Evolutionary conservation across 805 yeast genomes (phyloP).

Genomic region (Dipodascopsis uninucleata): DNA sequence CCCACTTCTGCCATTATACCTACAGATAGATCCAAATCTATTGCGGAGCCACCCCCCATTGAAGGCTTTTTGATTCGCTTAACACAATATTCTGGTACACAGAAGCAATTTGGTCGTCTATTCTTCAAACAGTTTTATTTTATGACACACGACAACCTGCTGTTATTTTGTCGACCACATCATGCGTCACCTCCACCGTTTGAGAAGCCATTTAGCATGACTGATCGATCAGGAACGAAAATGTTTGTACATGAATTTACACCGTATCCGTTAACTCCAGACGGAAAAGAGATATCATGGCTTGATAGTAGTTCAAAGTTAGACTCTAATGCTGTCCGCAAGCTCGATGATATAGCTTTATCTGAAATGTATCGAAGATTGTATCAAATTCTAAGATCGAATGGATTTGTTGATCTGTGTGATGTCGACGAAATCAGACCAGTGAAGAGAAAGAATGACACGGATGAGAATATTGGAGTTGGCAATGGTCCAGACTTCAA

Average conservation of each 20-base stretch:
- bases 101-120: slow-evolving; percentile 38
- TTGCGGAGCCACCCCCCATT: slow-evolving; percentile 63
- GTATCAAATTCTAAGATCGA: slow-evolving; percentile 52
- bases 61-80: slow-evolving; percentile 76
- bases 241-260: slow-evolving; percentile 42
- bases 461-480: slow-evolving; percentile 17
- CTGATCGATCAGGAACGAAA: slow-evolving; percentile 12
- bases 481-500: slow-evolving; percentile 23
- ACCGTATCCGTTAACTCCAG: slow-evolving; percentile 52
- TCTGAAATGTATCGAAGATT: slow-evolving; percentile 62
- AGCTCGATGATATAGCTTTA: slow-evolving; percentile 56
- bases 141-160: slow-evolving; percentile 55
- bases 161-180: slow-evolving; percentile 55
- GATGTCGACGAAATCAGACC: slow-evolving; percentile 27
- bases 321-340: slow-evolving; percentile 42
- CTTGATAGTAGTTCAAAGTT: slow-evolving; percentile 38
- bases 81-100: slow-evolving; percentile 49
- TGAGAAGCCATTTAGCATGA: slow-evolving; percentile 23
- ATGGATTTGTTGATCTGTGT: slow-evolving; percentile 56
- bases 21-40: slow-evolving; percentile 12
- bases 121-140: slow-evolving; percentile 59
- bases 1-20: slow-evolving; percentile 26
- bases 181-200: slow-evolving; percentile 55
- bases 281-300: slow-evolving; percentile 61
- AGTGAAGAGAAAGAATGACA: slow-evolving; percentile 29